Evolutionary conservation across 2,329 filamentous ascomycete species (phyloP).

Genomic region (Chrysosporium queenslandicum): DNA sequence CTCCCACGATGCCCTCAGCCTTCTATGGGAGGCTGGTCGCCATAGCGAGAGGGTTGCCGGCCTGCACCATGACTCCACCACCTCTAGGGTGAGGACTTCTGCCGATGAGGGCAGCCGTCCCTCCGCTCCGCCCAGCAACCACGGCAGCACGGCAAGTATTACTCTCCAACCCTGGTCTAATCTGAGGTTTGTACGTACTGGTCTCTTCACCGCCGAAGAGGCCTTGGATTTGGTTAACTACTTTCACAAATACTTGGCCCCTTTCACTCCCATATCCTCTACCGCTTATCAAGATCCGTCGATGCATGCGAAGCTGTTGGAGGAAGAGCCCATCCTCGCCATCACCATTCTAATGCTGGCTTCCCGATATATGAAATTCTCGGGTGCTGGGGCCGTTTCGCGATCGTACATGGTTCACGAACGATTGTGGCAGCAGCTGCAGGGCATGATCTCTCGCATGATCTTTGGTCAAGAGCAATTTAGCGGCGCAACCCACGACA

Average conservation of each 20-base stretch:
- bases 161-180: constrained; percentile 69
- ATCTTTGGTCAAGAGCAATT: constrained; percentile 91
- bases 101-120: constrained; percentile 4
- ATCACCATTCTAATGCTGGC: constrained; percentile 80
- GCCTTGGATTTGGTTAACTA: constrained; percentile 82
- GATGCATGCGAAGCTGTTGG: constrained; percentile 64
- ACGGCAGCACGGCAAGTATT: constrained; percentile 27
- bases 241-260: constrained; percentile 76
- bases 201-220: constrained; percentile 82
- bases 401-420: constrained; percentile 78
- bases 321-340: constrained; percentile 79
- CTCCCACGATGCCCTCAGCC: constrained; percentile 18
- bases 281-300: constrained; percentile 68
- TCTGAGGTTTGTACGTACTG: constrained; percentile 77
- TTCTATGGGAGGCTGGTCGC: constrained; percentile 19
- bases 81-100: constrained; percentile 2
- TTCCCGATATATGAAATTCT: constrained; percentile 65
- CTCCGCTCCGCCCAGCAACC: constrained; percentile 13
- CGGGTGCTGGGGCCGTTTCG: constrained; percentile 62
- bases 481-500: constrained; percentile 62
- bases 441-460: constrained; percentile 80
- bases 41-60: constrained; percentile 17
- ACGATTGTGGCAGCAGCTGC: constrained; percentile 77
- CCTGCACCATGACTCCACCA: not conserved
- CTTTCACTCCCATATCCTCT: constrained; percentile 77